Percentiles rank a stretch among this genome's conserved stretches.
These are phyloP conservation scores for Curvularia lunata DNA, from an alignment of 2,329 filamentous ascomycete species.

Conservation along the genomic window DNA sequence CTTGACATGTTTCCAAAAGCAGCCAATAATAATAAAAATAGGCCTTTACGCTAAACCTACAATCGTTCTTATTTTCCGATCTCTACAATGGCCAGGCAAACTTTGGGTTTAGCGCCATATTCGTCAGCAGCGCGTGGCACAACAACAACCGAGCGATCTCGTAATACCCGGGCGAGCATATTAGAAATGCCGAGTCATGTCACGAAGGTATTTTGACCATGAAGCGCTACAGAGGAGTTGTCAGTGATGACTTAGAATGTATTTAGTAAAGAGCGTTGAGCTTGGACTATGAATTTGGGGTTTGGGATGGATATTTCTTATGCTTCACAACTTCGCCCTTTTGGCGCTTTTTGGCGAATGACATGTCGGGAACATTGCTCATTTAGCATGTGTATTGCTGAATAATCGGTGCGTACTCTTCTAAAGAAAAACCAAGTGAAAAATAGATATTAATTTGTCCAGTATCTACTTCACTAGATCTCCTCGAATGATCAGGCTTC, in stretches of 20 bases:
- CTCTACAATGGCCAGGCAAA: neutral
- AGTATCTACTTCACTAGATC: neutral
- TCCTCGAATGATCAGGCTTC: neutral
- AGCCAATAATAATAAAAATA: neutral
- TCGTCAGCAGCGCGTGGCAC: neutral
- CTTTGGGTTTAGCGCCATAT: neutral
- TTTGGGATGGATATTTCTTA: no score
- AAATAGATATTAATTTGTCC: neutral
- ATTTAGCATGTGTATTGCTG: neutral
- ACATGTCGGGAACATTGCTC: neutral
- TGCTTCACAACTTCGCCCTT: neutral
- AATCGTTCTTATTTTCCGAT: neutral
- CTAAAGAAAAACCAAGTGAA: neutral
- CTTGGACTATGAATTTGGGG: no score
- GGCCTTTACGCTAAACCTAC: neutral
- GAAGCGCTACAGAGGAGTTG: neutral
- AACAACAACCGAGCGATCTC: neutral
- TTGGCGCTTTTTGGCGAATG: neutral
- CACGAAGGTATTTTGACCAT: neutral
- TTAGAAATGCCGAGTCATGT: no score
- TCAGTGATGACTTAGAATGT: neutral
- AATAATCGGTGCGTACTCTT: neutral
- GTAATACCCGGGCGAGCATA: neutral
- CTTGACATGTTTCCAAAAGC: neutral
- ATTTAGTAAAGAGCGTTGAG: neutral